A percentile compares a stretch with the other conserved stretches of the same genome.
Conservation (phyloP, 768 basidiomycete genomes). For the Podaxis sp. region DNA sequence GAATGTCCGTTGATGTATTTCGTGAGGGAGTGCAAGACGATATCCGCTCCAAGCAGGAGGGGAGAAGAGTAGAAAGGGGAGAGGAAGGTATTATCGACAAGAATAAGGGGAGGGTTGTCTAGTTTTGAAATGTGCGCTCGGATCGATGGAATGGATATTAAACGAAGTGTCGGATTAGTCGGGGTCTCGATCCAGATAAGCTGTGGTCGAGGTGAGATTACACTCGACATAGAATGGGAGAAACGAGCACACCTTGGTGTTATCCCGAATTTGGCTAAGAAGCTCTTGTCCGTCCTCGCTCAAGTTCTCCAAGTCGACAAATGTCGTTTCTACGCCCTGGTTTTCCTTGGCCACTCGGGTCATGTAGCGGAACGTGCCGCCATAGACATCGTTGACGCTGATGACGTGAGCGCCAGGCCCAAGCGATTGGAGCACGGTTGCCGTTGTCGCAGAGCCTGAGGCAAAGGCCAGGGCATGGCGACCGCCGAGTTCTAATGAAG, state of each 20-base stretch:
- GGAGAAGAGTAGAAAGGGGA: constrained; percentile 92
- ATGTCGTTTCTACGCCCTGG: constrained; percentile 71
- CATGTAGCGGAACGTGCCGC: constrained; percentile 89
- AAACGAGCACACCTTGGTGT: constrained; percentile 68
- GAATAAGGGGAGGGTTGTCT: constrained; percentile 71
- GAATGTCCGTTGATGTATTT: constrained; percentile 96
- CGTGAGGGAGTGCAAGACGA: constrained; percentile 80
- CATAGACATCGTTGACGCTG: constrained; percentile 91
- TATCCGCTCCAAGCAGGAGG: constrained; percentile 78
- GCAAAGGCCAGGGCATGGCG: constrained; percentile 75
- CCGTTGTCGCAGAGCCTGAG: constrained; percentile 84
- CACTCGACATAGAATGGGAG: not conserved
- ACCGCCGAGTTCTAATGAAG: constrained; percentile 76
- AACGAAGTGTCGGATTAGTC: constrained; percentile 89
- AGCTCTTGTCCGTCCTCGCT: constrained; percentile 55
- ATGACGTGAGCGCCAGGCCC: constrained; percentile 78
- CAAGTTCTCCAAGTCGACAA: constrained; percentile 74
- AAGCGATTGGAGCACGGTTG: constrained; percentile 74
- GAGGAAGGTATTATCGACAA: constrained; percentile 94
- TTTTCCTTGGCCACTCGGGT: constrained; percentile 57
- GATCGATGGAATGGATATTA: constrained; percentile 72
- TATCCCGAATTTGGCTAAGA: constrained; percentile 59
- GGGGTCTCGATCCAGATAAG: constrained; percentile 94
- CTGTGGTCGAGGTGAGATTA: constrained; percentile 33
- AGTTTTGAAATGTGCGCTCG: constrained; percentile 43